Base-by-base conservation (phyloP, 2,329 filamentous ascomycete species). In the Macrophomina tecta region DNA sequence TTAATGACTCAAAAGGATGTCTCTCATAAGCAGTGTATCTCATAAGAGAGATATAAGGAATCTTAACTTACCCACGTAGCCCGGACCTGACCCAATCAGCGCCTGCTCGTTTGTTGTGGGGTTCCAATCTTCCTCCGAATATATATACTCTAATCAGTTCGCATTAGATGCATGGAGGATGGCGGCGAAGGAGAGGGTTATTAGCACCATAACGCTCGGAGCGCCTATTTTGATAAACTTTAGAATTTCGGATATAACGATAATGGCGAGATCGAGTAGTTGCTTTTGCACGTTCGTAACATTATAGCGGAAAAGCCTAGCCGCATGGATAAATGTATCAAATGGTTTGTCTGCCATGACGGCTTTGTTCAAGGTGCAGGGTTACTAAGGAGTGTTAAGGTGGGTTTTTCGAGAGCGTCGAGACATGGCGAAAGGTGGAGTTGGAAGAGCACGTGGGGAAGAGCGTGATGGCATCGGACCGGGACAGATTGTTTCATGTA, bases 171-270 rank as follows among this genome's bases (percentile, higher is more conserved):
- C 69, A 70, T 86, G 79, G 64, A 82, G 69, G 38, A 85, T 80
- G 45, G 80, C 74, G 3, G 83, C 84, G 68, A 85, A 84, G n/a
- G 82, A 85, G 62, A 80, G 83, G 9, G 83, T 85, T 6, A 84
- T 75, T 11, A 86, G 79, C n/a, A 86, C 76, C 30, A 71, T 73
- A 8, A 78, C 71, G 8, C 68, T 56, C 1, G 73, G 70, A 2
- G 72, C 70, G 32, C 69, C 45, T 7, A 68, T 70, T 14, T 63
- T 40, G 30, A 72, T 64, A 0, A 71, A 67, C 12, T 67, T 45
- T 2, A 77, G 66, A 49, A 78, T 70, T 5, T 70, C 70, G 0
- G 63, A 66, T 0, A 71, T 76, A 5, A 75, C 74, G 1, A 74
- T 67, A 46, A 75, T 68, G 5, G 73, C 72, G 1, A 45, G 58